Evolutionary conservation across 2,329 filamentous ascomycete genomes (phyloP).

Genomic region (Pyrenophora seminiperda): DNA sequence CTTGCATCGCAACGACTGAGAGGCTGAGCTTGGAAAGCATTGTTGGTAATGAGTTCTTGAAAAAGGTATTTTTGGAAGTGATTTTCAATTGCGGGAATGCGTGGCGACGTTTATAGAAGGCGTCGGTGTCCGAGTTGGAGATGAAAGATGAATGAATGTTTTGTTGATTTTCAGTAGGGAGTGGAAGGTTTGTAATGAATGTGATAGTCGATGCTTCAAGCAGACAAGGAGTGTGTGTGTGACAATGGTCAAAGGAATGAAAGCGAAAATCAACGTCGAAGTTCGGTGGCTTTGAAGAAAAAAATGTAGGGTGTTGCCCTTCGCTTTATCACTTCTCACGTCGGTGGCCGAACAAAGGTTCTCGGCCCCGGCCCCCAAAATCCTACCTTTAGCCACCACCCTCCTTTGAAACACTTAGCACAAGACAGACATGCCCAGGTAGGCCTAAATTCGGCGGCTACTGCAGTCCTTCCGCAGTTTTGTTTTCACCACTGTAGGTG

Average conservation of each 20-base stretch:
- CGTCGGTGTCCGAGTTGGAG: no score
- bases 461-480: slow-evolving; percentile 8
- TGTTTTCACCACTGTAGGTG: slow-evolving; percentile 3
- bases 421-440: not conserved
- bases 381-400: not conserved
- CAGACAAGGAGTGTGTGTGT: slow-evolving; percentile 7
- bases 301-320: not conserved
- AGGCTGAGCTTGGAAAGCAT: slow-evolving; percentile 27
- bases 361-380: not conserved
- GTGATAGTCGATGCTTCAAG: not conserved
- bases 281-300: not conserved
- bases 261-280: slow-evolving; percentile 1
- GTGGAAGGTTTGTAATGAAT: not conserved
- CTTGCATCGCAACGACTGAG: slow-evolving; percentile 20
- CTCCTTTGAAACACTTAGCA: slow-evolving; percentile 11
- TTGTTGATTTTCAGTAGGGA: no score
- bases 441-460: slow-evolving; percentile 1
- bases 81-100: not conserved
- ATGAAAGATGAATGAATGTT: no score
- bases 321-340: not conserved
- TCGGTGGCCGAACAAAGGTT: slow-evolving; percentile 1
- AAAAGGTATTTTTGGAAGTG: not conserved
- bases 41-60: not conserved
- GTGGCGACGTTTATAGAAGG: no score
- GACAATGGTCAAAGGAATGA: not conserved